Evolutionary conservation across 257 asterid species (phyloP), one percentile per base, ranked within the genome.

Genomic region (Euphrasia confusa): DNA sequence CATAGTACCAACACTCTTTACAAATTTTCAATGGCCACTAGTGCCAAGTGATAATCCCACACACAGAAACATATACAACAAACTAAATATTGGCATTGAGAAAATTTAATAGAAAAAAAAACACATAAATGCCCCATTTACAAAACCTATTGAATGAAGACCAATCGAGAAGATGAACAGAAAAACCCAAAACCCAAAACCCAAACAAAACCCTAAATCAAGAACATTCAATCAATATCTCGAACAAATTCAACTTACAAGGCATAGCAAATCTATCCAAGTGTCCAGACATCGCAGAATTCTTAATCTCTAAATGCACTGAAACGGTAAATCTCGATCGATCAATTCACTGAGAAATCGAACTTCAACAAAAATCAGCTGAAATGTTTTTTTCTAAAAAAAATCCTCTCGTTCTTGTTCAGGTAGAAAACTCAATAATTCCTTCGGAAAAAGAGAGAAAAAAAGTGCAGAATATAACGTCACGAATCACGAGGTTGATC

Each of bases 261-360:
- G 95, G 96, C 77, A 83, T 83, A 47, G 96, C 87, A 61, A 87
- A 81, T 57, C 90, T 83, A 72, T 90, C 97, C 75, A 83, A 71
- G 50, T 91, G 89, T 56, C 91, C 97, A 39, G 97, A 87, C 96
- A 87, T 87, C 71, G 75, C 77, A 61, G 54, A 53, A n/a, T 39
- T 60, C 48, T 53, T 32, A 44, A 64, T 60, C 18, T 58, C 68
- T 40, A 17, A 64, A 57, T 61, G 74, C 58, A 58, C 68, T 7
- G 69, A 60, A 42, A 37, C 45, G 1, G 54, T 7, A 21, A 21
- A 21, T 21, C 24, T 21, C 60, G 35, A 54, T 37, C 77, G 63
- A 68, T 53, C 61, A 77, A 69, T 54, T 75, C 60, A 68, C 45
- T 75, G 61, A 75, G 68, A 57, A 68, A 18, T 35, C 71, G 59